A percentile compares a stretch with the other conserved stretches of the same genome.
Evolutionary conservation across 139 green algal species (phyloP).

Genomic region (Picochlorum sp.): DNA sequence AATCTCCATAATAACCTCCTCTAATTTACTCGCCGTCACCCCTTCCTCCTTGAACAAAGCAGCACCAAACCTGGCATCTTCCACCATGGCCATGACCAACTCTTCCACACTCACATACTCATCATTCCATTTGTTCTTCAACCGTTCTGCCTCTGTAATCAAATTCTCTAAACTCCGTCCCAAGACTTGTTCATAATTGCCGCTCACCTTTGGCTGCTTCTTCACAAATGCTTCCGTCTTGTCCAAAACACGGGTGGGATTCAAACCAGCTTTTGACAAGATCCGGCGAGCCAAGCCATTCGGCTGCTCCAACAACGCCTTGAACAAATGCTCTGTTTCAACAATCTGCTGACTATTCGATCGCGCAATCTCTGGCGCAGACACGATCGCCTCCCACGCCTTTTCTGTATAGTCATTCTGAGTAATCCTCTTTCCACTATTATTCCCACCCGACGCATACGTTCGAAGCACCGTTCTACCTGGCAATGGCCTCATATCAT

Average conservation of each 20-base stretch:
- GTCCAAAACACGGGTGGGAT: constrained; percentile 70
- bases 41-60: constrained; percentile 51
- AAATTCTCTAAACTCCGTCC: constrained; percentile 83
- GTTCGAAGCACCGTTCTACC: background rate
- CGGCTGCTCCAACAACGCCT: constrained; percentile 92
- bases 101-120: constrained; percentile 90
- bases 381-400: constrained; percentile 69
- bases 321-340: constrained; percentile 96
- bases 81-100: constrained; percentile 73
- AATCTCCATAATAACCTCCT: constrained; percentile 64
- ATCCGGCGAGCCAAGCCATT: constrained; percentile 82
- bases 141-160: constrained; percentile 66
- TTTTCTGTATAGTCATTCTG: constrained; percentile 93
- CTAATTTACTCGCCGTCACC: constrained; percentile 59
- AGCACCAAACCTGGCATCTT: constrained; percentile 72
- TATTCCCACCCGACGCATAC: background rate
- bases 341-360: constrained; percentile 82
- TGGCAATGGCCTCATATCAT: too few species aligned
- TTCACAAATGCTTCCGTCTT: constrained; percentile 70
- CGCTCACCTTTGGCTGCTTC: constrained; percentile 64
- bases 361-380: constrained; percentile 76
- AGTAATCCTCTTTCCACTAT: constrained; percentile 61
- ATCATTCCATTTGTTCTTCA: constrained; percentile 54
- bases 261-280: constrained; percentile 73
- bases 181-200: constrained; percentile 72